These are phyloP conservation scores for Brassica hybrid DNA, from an alignment of 441 rosid genomes.

Conservation along the genomic window DNA sequence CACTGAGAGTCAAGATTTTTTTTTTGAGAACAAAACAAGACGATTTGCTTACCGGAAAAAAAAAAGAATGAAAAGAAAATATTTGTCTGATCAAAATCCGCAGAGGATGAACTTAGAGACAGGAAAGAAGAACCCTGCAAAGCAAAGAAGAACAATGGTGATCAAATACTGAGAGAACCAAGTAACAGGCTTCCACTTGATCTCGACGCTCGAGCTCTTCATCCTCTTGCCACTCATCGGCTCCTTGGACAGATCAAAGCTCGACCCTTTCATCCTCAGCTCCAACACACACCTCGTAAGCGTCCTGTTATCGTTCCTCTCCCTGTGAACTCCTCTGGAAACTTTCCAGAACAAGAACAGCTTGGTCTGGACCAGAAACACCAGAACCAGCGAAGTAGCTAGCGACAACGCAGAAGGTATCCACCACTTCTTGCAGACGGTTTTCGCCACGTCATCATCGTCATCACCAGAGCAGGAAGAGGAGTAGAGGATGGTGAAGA, in stretches of 20 bases:
- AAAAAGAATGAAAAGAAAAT: not conserved
- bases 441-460: not conserved
- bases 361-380: conserved; percentile 72
- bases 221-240: conserved; percentile 75
- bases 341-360: conserved; percentile 76
- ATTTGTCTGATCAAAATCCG: conserved; percentile 39
- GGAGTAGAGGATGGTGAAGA: conserved; percentile 68
- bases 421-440: conserved; percentile 82
- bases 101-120: conserved; percentile 74
- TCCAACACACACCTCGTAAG: conserved; percentile 75
- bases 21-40: not conserved
- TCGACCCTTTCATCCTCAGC: conserved; percentile 91
- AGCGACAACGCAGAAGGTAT: conserved; percentile 61
- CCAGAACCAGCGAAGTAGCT: conserved; percentile 65
- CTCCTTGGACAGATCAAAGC: conserved; percentile 88
- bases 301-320: conserved; percentile 68
- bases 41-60: not conserved
- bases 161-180: conserved; percentile 76
- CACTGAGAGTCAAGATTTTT: not conserved
- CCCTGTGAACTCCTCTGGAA: conserved; percentile 66
- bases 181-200: conserved; percentile 87
- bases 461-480: conserved; percentile 41
- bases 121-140: conserved; percentile 67
- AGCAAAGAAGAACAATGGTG: conserved; percentile 66
- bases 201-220: conserved; percentile 94